Percentiles rank a stretch among this genome's conserved stretches.
Evolutionary conservation across 2,329 filamentous ascomycete species (phyloP).

Genomic region (Calonectria pseudoturangicola): DNA sequence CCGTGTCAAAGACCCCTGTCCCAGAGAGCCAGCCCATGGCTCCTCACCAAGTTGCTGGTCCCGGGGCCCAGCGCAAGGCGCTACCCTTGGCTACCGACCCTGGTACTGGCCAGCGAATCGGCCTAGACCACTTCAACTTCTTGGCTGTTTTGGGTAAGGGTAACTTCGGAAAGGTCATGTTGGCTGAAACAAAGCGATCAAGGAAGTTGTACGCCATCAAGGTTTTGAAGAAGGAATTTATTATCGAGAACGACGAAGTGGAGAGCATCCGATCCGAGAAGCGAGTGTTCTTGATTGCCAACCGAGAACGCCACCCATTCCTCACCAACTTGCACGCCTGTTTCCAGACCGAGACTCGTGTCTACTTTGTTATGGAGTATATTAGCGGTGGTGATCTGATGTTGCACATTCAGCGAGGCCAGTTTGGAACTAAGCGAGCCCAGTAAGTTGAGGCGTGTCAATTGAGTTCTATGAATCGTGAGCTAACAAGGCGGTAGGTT

Average conservation of each 20-base stretch:
- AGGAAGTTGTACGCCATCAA: conserved; percentile 98
- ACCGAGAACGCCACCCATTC: conserved; percentile 98
- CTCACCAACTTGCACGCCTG: conserved; percentile 95
- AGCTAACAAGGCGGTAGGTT: conserved; percentile 75
- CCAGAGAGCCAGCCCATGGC: conserved; percentile 47
- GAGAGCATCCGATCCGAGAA: conserved; percentile 99
- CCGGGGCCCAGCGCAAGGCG: conserved; percentile 70
- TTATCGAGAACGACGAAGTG: conserved; percentile 99
- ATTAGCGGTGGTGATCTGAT: conserved; percentile 98
- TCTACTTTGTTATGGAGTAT: conserved; percentile 99
- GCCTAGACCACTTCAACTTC: conserved; percentile 99
- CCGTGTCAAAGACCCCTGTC: conserved; percentile 63
- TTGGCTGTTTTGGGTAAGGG: conserved; percentile 97
- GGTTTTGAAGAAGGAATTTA: conserved; percentile 99
- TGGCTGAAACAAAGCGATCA: conserved; percentile 95
- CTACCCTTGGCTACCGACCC: conserved; percentile 82
- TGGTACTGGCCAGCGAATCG: conserved; percentile 89
- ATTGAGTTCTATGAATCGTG: not conserved
- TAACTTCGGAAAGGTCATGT: conserved; percentile 99
- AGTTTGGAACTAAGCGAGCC: conserved; percentile 95
- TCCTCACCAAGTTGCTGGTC: conserved; percentile 46
- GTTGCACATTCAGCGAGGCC: conserved; percentile 97
- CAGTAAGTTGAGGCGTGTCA: conserved; percentile 77
- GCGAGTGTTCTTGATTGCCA: conserved; percentile 96
- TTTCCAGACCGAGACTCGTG: conserved; percentile 98